phyloP scores from a whole-genome alignment of 345 rosid genomes.

The thale cress (Arabidopsis thaliana) region DNA sequence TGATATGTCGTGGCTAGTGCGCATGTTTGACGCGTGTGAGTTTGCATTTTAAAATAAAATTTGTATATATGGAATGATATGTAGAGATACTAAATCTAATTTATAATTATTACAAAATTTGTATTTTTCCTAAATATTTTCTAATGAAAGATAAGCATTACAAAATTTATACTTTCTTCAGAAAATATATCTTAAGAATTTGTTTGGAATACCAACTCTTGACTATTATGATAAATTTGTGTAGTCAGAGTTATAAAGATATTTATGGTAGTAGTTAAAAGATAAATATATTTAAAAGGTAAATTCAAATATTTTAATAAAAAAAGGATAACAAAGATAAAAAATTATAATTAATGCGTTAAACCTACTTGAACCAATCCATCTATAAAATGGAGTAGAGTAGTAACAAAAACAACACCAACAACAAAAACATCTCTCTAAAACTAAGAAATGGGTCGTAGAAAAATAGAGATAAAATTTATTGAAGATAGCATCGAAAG shows the following conservation, averaged over 20 bases:
- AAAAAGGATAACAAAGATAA: not conserved
- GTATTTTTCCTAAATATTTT: not conserved
- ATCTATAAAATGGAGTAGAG: not conserved
- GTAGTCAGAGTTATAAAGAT: not conserved
- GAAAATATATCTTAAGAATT: no score
- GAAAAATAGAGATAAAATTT: slow-evolving; percentile 50
- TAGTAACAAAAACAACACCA: not conserved
- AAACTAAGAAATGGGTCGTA: slow-evolving; percentile 40
- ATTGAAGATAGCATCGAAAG: slow-evolving; percentile 46
- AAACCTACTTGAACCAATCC: not conserved
- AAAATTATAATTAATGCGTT: not conserved
- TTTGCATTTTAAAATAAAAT: not conserved
- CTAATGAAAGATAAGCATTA: not conserved
- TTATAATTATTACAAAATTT: not conserved
- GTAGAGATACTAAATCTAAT: not conserved
- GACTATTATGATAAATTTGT: not conserved
- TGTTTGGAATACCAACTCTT: no score
- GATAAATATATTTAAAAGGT: not conserved
- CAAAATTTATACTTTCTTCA: not conserved
- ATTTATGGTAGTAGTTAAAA: not conserved
- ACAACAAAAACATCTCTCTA: not conserved
- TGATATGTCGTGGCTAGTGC: not conserved
- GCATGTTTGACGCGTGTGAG: not conserved
- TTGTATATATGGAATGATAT: not conserved
- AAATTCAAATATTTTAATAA: not conserved